Conservation (phyloP, 2,329 filamentous ascomycete genomes). For the Meredithiella fracta region DNA sequence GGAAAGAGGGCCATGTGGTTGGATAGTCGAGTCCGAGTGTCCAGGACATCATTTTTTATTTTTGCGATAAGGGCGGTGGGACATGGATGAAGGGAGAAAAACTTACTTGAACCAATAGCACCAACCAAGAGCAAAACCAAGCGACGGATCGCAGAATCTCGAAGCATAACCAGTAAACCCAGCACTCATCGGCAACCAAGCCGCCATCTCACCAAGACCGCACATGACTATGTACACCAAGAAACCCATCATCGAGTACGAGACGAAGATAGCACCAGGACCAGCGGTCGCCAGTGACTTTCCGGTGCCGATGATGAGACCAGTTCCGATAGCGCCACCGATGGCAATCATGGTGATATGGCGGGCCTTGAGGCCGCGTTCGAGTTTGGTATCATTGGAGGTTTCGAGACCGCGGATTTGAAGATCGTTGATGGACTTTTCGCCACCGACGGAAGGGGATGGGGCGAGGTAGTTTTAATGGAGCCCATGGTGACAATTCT, state of each 20-base stretch:
- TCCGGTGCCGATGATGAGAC: constrained; percentile 54
- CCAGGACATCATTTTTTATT: neutral
- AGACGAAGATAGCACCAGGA: constrained; percentile 54
- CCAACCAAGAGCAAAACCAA: constrained; percentile 65
- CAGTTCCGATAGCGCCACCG: constrained; percentile 58
- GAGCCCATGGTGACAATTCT: constrained; percentile 6
- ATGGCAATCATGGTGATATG: constrained; percentile 50
- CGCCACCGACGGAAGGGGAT: constrained; percentile 3
- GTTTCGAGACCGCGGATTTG: constrained; percentile 34
- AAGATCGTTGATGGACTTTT: constrained; percentile 2
- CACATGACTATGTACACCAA: constrained; percentile 72
- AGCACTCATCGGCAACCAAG: constrained; percentile 61
- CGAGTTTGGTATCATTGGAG: constrained; percentile 30
- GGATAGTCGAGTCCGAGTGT: neutral
- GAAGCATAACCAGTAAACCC: constrained; percentile 71
- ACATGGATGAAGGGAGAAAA: neutral
- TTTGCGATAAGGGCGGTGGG: neutral
- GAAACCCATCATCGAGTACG: constrained; percentile 51
- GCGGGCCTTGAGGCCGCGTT: constrained; percentile 36
- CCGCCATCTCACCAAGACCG: constrained; percentile 68
- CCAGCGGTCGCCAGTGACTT: constrained; percentile 36
- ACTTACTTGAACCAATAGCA: constrained; percentile 31
- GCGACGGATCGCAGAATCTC: constrained; percentile 62
- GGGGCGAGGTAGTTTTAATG: constrained; percentile 4
- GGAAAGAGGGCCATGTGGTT: neutral